Base-by-base conservation (phyloP, 208 protist species). In the Tetramitus jugosus region DNA sequence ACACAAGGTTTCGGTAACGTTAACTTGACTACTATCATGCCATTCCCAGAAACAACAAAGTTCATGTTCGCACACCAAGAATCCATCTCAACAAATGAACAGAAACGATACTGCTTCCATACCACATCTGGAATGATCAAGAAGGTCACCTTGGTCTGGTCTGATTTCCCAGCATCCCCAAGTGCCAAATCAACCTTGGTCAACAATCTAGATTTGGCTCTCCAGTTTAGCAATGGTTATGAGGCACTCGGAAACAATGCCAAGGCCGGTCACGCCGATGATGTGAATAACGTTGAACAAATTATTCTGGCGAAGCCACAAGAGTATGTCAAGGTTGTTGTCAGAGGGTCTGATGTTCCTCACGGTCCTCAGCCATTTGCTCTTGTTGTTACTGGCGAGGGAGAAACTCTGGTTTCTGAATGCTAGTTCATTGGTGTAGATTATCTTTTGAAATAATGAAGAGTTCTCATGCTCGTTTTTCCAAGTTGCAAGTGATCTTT, bases 101-200 rank as follows among this genome's bases (percentile, higher is more conserved):
- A 53, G 20, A 61, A 74, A 20, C 40, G 46, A 53, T 75, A 79
- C 52, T 67, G 76, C 52, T 65, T 79, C 35, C 76, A 76, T 20
- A 60, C 60, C 14, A 31, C 35, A 10, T 35, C n/a, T 17, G 42
- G 46, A 45, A 39, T 43, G n/a, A n/a, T 49, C 37, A 40, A 94
- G 37, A 87, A 84, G 65, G 87, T 79, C 7, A 90, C 91, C 23
- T 77, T 95, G 14, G 89, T 84, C 3, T 95, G 92, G 91, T 93
- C 85, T 23, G 92, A 95, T 79, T 67, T 80, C 2, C 84, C 83
- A 31, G 79, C 75, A 31, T 84, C 87, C 17, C 86, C 29, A 29
- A 39, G 6, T 31, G 67, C 67, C 6, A 53, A 13, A 33, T 35
- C 37, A 37, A n/a, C 29, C 20, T 13, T 74, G 0, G 67, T 74